Evolutionary conservation across 768 basidiomycete genomes (phyloP), one percentile per base, ranked within the genome.

Genomic region (Tulasnella sp.): DNA sequence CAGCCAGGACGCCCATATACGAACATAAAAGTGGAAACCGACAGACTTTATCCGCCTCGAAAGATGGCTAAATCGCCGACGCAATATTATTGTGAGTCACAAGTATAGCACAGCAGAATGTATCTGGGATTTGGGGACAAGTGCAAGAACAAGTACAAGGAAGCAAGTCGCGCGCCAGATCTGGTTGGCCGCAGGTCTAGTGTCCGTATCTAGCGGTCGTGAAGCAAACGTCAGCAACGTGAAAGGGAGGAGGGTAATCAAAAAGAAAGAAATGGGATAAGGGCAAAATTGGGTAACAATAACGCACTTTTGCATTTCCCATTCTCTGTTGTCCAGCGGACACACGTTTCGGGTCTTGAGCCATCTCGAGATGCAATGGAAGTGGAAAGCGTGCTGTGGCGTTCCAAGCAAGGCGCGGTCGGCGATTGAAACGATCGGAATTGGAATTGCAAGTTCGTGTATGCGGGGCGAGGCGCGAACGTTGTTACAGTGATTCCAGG

Each of bases 331-430:
- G 85, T 97, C 96, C 79, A 97, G 85, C 5, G 95, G 95, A 84
- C 95, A 97, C 40, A 96, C 95, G 82, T 97, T 96, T 81, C 95
- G 88, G 29, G 98, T 99, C 88, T 99, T 99, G 80, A 99, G 88
- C 98, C 98, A 99, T 69, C 98, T 91, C 11, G 96, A 97, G 84
- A 99, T 99, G 85, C 97, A 99, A 84, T 99, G 97, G 86, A 99
- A 99, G 86, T 99, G 97, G 88, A 99, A 99, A 5, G 97, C 97
- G 83, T 99, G 97, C 96, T 96, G 80, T 40, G 35, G 51, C 29
- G 44, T 18, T 20, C n/a, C 26, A 9, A 46, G 10, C 32, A 26
- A n/a, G 74, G 23, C 23, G 73, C 61, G n/a, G 20, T 20, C 46
- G 16, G 46, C 46, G 16, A 48, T 48, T 48, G 16, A 48, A 48